Conservation (phyloP, 2,329 filamentous ascomycete species). For the Fusarium redolens region DNA sequence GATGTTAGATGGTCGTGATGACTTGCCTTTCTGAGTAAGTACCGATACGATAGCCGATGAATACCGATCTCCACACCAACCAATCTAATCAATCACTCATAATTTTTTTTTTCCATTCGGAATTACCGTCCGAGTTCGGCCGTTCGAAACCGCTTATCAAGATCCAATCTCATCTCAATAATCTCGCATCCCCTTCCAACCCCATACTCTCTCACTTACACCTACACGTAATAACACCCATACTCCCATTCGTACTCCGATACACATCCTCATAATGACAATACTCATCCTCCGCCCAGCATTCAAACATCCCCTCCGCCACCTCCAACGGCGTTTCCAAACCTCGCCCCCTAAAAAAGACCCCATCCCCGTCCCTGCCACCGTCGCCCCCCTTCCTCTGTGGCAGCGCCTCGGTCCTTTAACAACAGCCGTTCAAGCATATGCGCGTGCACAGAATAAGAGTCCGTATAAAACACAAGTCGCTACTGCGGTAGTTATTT, state of each 20-base stretch:
- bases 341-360: conserved; percentile 28
- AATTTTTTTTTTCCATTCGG: conserved; percentile 8
- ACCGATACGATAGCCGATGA: conserved; percentile 19
- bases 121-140: conserved; percentile 37
- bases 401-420: conserved; percentile 70
- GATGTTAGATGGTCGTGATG: conserved; percentile 45
- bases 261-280: conserved; percentile 17
- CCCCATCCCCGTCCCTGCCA: conserved; percentile 31
- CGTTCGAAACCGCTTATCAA: conserved; percentile 2
- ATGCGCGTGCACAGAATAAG: conserved; percentile 76
- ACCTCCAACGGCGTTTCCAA: conserved; percentile 34
- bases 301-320: conserved; percentile 27
- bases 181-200: conserved; percentile 5
- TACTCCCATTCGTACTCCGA: not conserved
- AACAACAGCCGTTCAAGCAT: conserved; percentile 66
- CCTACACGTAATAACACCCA: not conserved
- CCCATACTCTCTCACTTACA: not conserved
- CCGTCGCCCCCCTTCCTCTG: conserved; percentile 52
- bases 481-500: conserved; percentile 79
- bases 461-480: conserved; percentile 85
- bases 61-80: conserved; percentile 6
- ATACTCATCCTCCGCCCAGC: conserved; percentile 34
- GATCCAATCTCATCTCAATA: conserved; percentile 3
- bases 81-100: conserved; percentile 17
- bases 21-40: conserved; percentile 47